Evolutionary conservation across 106 monocot species (phyloP), one percentile per base, ranked within the genome.

Genomic region (Ottelia alismoides): DNA sequence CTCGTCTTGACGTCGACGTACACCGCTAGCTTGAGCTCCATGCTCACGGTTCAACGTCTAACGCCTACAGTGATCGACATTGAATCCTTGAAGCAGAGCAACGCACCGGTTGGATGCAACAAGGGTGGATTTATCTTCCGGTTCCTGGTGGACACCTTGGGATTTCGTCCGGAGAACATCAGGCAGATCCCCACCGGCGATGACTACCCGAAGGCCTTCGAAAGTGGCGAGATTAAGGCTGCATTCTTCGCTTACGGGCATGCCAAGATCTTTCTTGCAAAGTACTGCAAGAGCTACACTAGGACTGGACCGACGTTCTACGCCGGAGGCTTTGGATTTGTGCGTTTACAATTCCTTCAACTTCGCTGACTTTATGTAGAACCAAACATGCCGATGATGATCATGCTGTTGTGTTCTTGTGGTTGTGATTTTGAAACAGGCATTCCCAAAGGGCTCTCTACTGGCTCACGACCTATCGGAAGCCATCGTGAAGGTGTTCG

Each of bases 1-100:
- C 67, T 77, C 0, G 68, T 72, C 28, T 32, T 77, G 21, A 57
- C 56, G 11, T 63, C 61, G 4, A 77, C 67, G 6, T 77, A 77
- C 57, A 77, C 77, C 1, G 71, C 77, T 0, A 77, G 55, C 53
- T 51, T 77, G 26, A 68, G 72, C 0, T 72, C 72, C 0, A 77
- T 77, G 67, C 56, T 70, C 3, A 76, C 76, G 25, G 76, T 76
- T 26, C 56, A 47, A 30, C 66, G 54, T 48, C 54, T 68, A 18
- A 24, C 51, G 22, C 62, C 74, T 2, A 30, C 47, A 6, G 27
- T 62, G 0, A 22, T 67, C 0, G 63, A 68, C 25, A 28, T 63
- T 1, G 25, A 43, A 7, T 30, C 63, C 44, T 45, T 68, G 22
- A 31, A 22, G 28, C 43, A 18, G 1, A 58, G 17, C 9, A 45